phyloP scores from a whole-genome alignment of 768 basidiomycete genomes.

The Boletus bicolor region DNA sequence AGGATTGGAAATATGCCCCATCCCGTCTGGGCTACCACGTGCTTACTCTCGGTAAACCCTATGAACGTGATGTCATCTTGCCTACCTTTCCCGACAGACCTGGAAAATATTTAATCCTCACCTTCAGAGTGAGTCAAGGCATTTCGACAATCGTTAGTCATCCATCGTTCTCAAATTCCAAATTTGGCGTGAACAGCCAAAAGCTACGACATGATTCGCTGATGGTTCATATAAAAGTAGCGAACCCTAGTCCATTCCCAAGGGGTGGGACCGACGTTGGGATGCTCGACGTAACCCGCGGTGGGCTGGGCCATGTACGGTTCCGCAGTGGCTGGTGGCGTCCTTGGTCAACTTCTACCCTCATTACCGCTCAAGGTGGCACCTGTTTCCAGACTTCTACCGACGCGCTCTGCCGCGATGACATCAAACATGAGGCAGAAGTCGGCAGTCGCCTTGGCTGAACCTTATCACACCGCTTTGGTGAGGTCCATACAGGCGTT shows the following conservation, averaged over 20 bases:
- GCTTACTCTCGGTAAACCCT: neutral
- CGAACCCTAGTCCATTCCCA: neutral
- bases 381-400: neutral
- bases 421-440: neutral
- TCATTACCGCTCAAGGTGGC: neutral
- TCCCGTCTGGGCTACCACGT: neutral
- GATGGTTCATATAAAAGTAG: neutral
- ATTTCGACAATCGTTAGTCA: neutral
- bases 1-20: neutral
- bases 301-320: neutral
- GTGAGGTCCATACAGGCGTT: neutral
- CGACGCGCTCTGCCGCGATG: neutral
- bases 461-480: neutral
- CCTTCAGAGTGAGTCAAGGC: neutral
- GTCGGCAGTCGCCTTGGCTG: neutral
- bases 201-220: neutral
- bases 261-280: neutral
- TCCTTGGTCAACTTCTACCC: no score
- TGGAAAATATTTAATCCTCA: neutral
- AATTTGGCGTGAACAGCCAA: neutral
- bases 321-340: neutral
- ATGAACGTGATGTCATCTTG: neutral
- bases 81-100: neutral
- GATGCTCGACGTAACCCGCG: neutral
- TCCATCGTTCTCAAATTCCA: neutral